These are phyloP conservation scores for Aspergillus funiculosus DNA, from an alignment of 495 filamentous ascomycete species.

Conservation along the genomic window DNA sequence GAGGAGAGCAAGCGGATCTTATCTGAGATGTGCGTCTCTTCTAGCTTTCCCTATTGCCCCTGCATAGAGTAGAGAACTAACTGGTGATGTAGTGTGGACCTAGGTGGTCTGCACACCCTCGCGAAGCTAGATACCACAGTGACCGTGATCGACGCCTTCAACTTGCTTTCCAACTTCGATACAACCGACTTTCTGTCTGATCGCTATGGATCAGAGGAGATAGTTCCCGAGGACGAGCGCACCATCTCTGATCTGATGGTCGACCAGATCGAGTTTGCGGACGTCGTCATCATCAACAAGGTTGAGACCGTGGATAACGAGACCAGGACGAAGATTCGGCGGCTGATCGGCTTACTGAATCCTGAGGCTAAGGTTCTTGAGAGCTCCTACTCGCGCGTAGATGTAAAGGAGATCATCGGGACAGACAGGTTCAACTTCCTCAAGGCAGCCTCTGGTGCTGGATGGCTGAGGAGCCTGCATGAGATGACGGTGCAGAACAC, in stretches of 20 bases:
- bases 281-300: conserved; percentile 56
- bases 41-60: neutral
- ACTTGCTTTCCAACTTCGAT: conserved; percentile 51
- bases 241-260: conserved; percentile 57
- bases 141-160: conserved; percentile 55
- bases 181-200: conserved; percentile 52
- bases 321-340: conserved; percentile 35
- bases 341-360: conserved; percentile 45
- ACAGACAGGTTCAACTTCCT: conserved; percentile 45
- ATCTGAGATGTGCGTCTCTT: conserved; percentile 30
- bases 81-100: conserved; percentile 33
- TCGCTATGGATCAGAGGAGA: conserved; percentile 37
- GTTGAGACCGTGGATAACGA: conserved; percentile 37
- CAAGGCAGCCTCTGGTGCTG: conserved; percentile 38
- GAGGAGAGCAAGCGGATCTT: conserved; percentile 35
- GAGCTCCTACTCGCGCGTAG: conserved; percentile 39
- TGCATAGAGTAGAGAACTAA: neutral
- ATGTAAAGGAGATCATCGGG: conserved; percentile 47
- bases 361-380: conserved; percentile 46
- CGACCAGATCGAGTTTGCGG: conserved; percentile 58
- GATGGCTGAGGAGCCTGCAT: conserved; percentile 47
- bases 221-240: conserved; percentile 51
- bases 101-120: conserved; percentile 48
- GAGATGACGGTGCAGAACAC: conserved; percentile 44
- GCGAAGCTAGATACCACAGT: conserved; percentile 54